These are phyloP conservation scores for Syzygium malaccense DNA, from an alignment of 441 rosid species.

Conservation along the genomic window DNA sequence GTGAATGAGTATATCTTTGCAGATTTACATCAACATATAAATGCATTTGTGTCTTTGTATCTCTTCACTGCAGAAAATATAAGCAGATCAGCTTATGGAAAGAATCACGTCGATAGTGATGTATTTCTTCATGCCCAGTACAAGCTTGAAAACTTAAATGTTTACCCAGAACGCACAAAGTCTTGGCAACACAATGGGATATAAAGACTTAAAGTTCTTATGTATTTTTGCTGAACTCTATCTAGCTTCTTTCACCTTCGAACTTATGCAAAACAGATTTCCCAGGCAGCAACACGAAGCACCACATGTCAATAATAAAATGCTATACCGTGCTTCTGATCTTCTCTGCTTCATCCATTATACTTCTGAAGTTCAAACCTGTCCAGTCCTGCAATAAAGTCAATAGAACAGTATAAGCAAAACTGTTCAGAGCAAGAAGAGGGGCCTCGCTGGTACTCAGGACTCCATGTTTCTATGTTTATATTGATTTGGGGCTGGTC, in stretches of 20 bases:
- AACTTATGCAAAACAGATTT: not conserved
- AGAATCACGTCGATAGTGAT: not conserved
- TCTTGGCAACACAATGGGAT: not conserved
- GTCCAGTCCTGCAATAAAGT: conserved; percentile 83
- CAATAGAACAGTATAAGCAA: not conserved
- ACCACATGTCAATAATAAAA: not conserved
- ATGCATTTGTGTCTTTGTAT: not conserved
- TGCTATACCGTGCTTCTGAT: conserved; percentile 74
- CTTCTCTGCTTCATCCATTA: conserved; percentile 94
- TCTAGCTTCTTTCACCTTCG: not conserved
- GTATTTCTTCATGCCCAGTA: not conserved
- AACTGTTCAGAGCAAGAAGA: not conserved
- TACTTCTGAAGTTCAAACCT: conserved; percentile 76
- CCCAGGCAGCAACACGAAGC: not conserved
- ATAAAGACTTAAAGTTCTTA: not conserved
- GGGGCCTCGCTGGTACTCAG: not conserved
- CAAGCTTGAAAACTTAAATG: not conserved
- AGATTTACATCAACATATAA: not conserved
- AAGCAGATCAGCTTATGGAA: not conserved
- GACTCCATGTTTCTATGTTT: not conserved
- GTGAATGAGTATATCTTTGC: not conserved
- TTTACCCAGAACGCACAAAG: not conserved
- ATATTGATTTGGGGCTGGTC: not conserved
- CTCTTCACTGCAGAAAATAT: not conserved
- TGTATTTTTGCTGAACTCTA: not conserved